phyloP scores from a whole-genome alignment of 305 asterid species.

The Fraxinus paxiana region DNA sequence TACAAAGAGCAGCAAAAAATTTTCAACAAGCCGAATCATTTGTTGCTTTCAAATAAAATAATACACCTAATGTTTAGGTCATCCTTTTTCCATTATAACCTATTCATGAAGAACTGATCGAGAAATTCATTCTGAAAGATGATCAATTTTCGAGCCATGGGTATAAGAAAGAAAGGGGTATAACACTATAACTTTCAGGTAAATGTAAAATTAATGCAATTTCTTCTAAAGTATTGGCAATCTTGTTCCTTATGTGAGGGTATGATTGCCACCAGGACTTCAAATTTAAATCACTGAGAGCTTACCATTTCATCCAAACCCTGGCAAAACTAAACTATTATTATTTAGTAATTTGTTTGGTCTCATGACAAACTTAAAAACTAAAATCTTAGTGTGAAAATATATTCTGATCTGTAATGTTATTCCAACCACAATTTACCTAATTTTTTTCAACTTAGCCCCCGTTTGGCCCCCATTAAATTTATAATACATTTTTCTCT shows the following conservation, averaged over 20 bases:
- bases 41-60: neutral
- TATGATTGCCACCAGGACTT: neutral
- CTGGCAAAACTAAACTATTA: neutral
- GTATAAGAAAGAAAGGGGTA: neutral
- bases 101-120: neutral
- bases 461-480: neutral
- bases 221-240: neutral
- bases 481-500: neutral
- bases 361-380: neutral
- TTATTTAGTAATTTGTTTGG: neutral
- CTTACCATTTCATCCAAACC: neutral
- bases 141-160: neutral
- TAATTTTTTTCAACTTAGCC: neutral
- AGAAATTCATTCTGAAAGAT: neutral
- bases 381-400: neutral
- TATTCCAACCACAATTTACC: neutral
- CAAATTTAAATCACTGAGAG: neutral
- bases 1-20: neutral
- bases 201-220: neutral
- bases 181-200: neutral
- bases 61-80: neutral
- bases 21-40: neutral
- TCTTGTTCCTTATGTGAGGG: neutral
- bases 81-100: neutral
- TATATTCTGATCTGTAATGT: neutral